A percentile compares a stretch with the other conserved stretches of the same genome.
Conservation (phyloP, 345 rosid species). For the Acer yangbiense region DNA sequence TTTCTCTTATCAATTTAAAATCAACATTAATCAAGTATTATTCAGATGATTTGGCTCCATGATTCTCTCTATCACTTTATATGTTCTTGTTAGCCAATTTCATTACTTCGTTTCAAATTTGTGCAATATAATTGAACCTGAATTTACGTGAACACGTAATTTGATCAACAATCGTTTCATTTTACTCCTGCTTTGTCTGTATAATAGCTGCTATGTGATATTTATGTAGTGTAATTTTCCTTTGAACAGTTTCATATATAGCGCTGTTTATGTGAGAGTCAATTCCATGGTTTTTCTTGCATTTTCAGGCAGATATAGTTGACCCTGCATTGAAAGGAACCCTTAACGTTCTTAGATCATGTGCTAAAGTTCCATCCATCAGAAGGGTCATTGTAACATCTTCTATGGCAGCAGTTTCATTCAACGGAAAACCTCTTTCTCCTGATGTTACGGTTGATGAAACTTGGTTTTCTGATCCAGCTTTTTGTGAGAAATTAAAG, state of each 20-base stretch:
- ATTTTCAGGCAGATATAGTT: constrained; percentile 35
- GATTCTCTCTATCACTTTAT: too few relatives aligned
- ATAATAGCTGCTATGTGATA: too few relatives aligned
- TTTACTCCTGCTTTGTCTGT: background rate
- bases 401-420: constrained; percentile 37
- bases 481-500: constrained; percentile 22
- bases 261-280: background rate
- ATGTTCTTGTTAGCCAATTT: background rate
- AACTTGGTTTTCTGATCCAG: constrained; percentile 26
- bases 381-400: constrained; percentile 55
- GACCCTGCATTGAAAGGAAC: constrained; percentile 56
- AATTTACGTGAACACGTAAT: too few relatives aligned
- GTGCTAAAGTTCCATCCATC: constrained; percentile 39
- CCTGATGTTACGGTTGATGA: constrained; percentile 28
- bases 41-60: too few relatives aligned
- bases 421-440: constrained; percentile 23
- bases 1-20: background rate
- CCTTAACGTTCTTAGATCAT: constrained; percentile 44
- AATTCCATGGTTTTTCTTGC: background rate
- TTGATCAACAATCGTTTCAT: background rate
- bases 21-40: background rate
- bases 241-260: background rate
- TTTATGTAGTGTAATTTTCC: background rate
- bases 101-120: too few relatives aligned
- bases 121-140: too few relatives aligned